phyloP scores from a whole-genome alignment of 352 stramenopile genomes.

The Globisporangium canariense region DNA sequence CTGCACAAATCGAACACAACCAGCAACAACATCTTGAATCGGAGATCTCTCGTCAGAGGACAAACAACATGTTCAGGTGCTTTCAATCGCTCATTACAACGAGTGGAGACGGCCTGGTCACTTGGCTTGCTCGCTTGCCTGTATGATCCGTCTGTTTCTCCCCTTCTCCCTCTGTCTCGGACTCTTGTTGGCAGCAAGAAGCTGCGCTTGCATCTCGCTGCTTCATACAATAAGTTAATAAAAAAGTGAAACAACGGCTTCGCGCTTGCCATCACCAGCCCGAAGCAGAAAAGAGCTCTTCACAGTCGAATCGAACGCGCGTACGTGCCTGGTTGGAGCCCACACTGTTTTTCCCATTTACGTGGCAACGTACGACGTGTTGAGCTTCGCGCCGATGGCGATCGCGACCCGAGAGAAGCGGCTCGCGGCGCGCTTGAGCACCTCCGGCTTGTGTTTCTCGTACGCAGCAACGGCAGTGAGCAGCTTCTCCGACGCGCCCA shows the following conservation, averaged over 20 bases:
- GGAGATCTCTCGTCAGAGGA: no score
- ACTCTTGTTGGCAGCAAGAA: not conserved
- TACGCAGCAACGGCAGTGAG: slow-evolving; percentile 75
- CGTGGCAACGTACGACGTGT: slow-evolving; percentile 50
- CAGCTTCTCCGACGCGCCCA: slow-evolving; percentile 75
- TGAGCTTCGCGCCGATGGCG: slow-evolving; percentile 75
- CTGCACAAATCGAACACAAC: no score
- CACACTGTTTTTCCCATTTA: not conserved
- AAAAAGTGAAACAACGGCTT: not conserved
- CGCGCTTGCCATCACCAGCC: not conserved
- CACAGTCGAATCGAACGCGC: not conserved
- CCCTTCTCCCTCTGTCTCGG: not conserved
- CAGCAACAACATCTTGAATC: no score
- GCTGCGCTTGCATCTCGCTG: not conserved
- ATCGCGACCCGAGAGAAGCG: slow-evolving; percentile 71
- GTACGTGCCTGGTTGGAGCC: no score
- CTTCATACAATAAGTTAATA: slow-evolving; percentile 18
- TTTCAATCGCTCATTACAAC: no score
- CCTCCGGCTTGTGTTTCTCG: slow-evolving; percentile 81
- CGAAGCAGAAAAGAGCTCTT: not conserved
- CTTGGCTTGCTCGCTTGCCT: not conserved
- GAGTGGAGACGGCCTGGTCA: no score
- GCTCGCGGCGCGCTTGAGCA: slow-evolving; percentile 55
- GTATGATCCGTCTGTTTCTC: no score
- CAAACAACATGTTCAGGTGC: not conserved